Base-by-base conservation (phyloP, 352 stramenopile genomes). In the Globisporangium cederbergense region DNA sequence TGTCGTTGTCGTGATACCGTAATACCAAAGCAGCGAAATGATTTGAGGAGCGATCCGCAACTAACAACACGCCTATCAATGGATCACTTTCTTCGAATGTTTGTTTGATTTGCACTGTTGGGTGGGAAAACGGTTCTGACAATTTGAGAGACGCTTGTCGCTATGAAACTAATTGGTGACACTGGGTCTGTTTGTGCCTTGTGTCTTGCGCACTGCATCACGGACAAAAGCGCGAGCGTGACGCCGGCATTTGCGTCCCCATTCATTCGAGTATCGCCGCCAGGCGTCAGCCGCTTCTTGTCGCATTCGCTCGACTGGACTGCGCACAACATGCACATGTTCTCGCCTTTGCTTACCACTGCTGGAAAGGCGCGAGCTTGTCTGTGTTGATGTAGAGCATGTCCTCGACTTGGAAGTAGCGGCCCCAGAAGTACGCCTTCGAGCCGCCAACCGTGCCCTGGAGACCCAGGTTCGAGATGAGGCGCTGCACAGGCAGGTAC, bases 361-460 rank as follows among this genome's bases (percentile, higher is more conserved):
- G 66, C 69, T 95, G 86, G 62, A 79, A 84, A 61, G 80, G 80
- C 53, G 86, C 86, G 56, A 95, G 78, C 65, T 90, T 86, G 61
- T 90, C 78, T 58, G 82, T 91, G 71, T 93, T 90, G 70, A 95
- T 83, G 75, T 93, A 93, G 64, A 95, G 64, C 81, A 92, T 90
- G 69, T 91, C 81, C 62, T 90, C 80, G 49, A 87, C 78, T 68
- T 91, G 77, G 65, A 87, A 87, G 76, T 90, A 91, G 47, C 85
- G 83, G n/a, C 86, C 86, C 80, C 85, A 95, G 57, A 95, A 95
- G 71, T 89, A 95, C 45, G 86, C 86, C 68, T 95, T 95, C 25
- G 78, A 84, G 43, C 86, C 86, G 22, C 86, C 86, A 18, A 91
- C 83, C 22, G 82, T 68, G 42, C 86, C 86, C 53, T 78, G 85